Base-by-base conservation (phyloP, 2,329 filamentous ascomycete genomes). In the Stagonosporopsis chrysanthemi region DNA sequence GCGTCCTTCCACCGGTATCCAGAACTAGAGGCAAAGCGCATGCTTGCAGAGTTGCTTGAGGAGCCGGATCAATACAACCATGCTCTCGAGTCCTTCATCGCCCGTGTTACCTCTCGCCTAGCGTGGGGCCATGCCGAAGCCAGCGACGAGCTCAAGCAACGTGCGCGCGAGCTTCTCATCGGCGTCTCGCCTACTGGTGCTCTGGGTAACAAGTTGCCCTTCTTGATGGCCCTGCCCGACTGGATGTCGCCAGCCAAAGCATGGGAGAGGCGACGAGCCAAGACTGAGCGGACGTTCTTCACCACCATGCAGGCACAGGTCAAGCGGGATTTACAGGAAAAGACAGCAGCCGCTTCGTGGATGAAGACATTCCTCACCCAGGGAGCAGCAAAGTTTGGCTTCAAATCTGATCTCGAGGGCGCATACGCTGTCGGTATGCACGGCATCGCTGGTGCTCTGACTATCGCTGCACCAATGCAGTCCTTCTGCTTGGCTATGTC, bases 391-490 rank as follows among this genome's bases (percentile, higher is more conserved):
- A 72, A 73, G 44, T 79, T 75, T 70, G 76, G 73, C 12, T 80
- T 81, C 63, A 67, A 71, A 15, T 75, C 76, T 28, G 77, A 79
- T n/a, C 58, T 77, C 1, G 79, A 81, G 59, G 79, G 78, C 6
- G 78, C 79, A 2, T 80, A 77, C 58, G 77, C 76, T 46, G 78
- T 81, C 15, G 79, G 79, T 6, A 81, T 81, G 79, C 77, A 80
- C 49, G 79, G 78, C 5, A 80, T 81, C 38, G 79, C 79, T 14
- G 79, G 79, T 31, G 79, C 78, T 22, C 64, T 81, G 7, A 81
- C 79, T 2, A 79, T 81, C 31, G 79, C 79, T 1, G 79, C 78
- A 5, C 78, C 78, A 0, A 79, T 81, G 77, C 78, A 81, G 60
- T 78, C 73, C 3, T 81, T 81, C 62, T 80, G 77, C 56, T 70